Percentiles rank a stretch among this genome's conserved stretches.
phyloP scores from a whole-genome alignment of 1,139 yeast genomes.

The Magnusiomyces magnusii region DNA sequence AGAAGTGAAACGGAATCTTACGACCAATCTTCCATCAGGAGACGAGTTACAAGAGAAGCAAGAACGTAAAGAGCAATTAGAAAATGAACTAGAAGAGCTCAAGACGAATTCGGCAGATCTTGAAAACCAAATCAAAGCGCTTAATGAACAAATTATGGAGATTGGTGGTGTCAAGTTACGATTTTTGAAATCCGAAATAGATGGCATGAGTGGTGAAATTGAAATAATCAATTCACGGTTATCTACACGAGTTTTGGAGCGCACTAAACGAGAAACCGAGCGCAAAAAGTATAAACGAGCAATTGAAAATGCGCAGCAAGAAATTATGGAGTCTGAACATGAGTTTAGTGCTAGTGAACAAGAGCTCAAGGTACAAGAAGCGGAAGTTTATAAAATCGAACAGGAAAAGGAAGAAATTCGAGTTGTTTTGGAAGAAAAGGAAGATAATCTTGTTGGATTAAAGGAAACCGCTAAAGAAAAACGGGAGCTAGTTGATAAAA shows the following conservation, averaged over 20 bases:
- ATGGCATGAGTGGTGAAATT: constrained; percentile 60
- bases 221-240: constrained; percentile 54
- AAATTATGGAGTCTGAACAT: constrained; percentile 26
- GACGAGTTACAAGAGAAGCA: constrained; percentile 9
- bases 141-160: constrained; percentile 77
- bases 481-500: constrained; percentile 48
- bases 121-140: constrained; percentile 48
- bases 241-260: constrained; percentile 53
- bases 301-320: constrained; percentile 38
- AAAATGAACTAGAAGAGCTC: constrained; percentile 39
- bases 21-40: not conserved
- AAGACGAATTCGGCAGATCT: constrained; percentile 50
- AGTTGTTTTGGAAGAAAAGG: constrained; percentile 30
- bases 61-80: constrained; percentile 31
- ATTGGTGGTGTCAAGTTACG: constrained; percentile 87
- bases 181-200: constrained; percentile 75
- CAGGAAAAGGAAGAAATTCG: constrained; percentile 33
- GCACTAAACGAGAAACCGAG: constrained; percentile 62
- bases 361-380: constrained; percentile 20
- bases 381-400: constrained; percentile 20
- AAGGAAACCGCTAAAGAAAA: constrained; percentile 45
- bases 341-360: constrained; percentile 33
- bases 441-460: constrained; percentile 35
- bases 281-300: constrained; percentile 46
- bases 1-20: constrained; percentile 20